phyloP scores from a whole-genome alignment of 108 stramenopile genomes.

The Skeletonema marinoi region DNA sequence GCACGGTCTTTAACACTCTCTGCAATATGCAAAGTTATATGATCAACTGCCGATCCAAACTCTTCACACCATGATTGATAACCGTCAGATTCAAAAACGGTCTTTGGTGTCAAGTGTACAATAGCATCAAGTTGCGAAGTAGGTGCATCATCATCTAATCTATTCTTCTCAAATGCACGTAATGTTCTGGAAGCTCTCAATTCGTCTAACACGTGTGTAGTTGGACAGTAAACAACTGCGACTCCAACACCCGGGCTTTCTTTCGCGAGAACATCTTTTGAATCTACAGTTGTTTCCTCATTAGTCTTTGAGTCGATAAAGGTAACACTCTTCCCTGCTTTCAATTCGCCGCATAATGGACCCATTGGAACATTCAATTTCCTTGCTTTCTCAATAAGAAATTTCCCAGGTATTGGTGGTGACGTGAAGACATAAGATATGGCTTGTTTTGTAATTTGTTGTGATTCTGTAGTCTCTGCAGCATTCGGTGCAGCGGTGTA shows the following conservation, averaged over 20 bases:
- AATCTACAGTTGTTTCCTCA: slow-evolving; percentile 58
- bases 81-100: slow-evolving; percentile 30
- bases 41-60: slow-evolving; percentile 49
- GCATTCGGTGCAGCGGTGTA: background rate
- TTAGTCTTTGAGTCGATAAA: slow-evolving; percentile 51
- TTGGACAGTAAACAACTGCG: slow-evolving; percentile 69
- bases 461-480: slow-evolving; percentile 7
- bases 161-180: slow-evolving; percentile 9
- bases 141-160: background rate
- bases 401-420: slow-evolving; percentile 78
- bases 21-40: slow-evolving; percentile 53
- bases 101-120: slow-evolving; percentile 65
- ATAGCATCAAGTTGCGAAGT: slow-evolving; percentile 53
- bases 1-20: slow-evolving; percentile 30
- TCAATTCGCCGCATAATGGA: slow-evolving; percentile 82
- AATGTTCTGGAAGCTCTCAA: slow-evolving; percentile 42
- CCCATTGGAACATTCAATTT: slow-evolving; percentile 80
- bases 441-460: slow-evolving; percentile 33
- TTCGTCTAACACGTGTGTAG: slow-evolving; percentile 22
- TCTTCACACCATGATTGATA: slow-evolving; percentile 57
- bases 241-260: slow-evolving; percentile 65
- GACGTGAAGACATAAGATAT: slow-evolving; percentile 72
- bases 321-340: slow-evolving; percentile 80
- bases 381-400: slow-evolving; percentile 68
- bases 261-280: slow-evolving; percentile 71